Evolutionary conservation across 2,329 filamentous ascomycete species (phyloP).

Genomic region (Pyrenochaeta sp.): DNA sequence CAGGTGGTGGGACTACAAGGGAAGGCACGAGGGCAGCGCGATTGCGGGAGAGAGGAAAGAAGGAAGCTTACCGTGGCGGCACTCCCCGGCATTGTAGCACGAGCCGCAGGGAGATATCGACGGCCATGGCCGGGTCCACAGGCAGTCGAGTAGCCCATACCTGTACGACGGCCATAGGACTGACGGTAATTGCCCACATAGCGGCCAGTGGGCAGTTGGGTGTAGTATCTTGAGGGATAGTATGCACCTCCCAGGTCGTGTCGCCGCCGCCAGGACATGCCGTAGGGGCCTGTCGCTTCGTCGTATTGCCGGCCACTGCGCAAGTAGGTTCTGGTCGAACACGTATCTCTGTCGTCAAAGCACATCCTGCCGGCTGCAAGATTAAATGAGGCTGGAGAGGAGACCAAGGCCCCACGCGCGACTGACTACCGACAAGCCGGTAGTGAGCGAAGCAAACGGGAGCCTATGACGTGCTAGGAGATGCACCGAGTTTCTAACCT

Average conservation of each 20-base stretch:
- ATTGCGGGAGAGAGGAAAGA: slow-evolving; percentile 17
- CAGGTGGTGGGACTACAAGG: slow-evolving; percentile 19
- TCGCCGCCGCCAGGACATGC: slow-evolving; percentile 28
- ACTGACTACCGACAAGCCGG: not conserved
- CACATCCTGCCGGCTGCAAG: slow-evolving; percentile 28
- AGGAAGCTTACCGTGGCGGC: slow-evolving; percentile 34
- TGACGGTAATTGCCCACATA: slow-evolving; percentile 10
- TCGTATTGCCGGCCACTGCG: slow-evolving; percentile 20
- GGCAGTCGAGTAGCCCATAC: slow-evolving; percentile 1
- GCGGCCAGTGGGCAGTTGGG: slow-evolving; percentile 19
- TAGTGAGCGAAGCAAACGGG: slow-evolving; percentile 2
- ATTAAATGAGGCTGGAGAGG: not conserved
- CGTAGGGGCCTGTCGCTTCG: slow-evolving; percentile 16
- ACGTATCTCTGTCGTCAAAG: slow-evolving; percentile 29
- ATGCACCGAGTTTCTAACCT: not conserved
- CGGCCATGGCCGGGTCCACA: slow-evolving; percentile 23
- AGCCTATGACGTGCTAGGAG: slow-evolving; percentile 1
- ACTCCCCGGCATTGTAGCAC: slow-evolving; percentile 27
- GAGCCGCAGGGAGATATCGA: slow-evolving; percentile 20
- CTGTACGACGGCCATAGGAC: slow-evolving; percentile 9
- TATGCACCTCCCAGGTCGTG: slow-evolving; percentile 32
- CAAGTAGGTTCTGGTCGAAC: slow-evolving; percentile 23
- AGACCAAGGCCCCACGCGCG: too few relatives aligned
- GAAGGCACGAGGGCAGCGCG: slow-evolving; percentile 14
- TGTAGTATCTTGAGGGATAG: slow-evolving; percentile 40